Evolutionary conservation across 2,329 filamentous ascomycete genomes (phyloP).

Genomic region (Gnomoniopsis sp.): DNA sequence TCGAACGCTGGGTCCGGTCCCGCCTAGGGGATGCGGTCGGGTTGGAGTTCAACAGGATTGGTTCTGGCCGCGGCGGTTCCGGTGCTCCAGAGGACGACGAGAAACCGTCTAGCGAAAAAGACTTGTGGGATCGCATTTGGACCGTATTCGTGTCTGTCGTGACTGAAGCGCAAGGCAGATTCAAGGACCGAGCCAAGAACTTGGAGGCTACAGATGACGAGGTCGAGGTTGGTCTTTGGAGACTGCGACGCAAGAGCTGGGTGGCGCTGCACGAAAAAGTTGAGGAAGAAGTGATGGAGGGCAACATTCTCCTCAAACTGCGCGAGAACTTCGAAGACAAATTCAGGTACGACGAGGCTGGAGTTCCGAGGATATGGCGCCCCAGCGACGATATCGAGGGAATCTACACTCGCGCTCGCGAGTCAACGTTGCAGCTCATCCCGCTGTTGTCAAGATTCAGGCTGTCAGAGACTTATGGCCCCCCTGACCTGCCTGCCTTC

Average conservation of each 20-base stretch:
- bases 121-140: conserved; percentile 97
- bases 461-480: conserved; percentile 67
- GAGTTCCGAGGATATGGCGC: conserved; percentile 94
- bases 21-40: conserved; percentile 84
- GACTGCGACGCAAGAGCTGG: conserved; percentile 91
- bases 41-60: conserved; percentile 93
- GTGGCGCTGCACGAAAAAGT: conserved; percentile 83
- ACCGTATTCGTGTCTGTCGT: conserved; percentile 78
- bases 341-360: conserved; percentile 94
- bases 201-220: conserved; percentile 91
- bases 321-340: conserved; percentile 99
- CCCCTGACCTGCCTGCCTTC: conserved; percentile 81
- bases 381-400: conserved; percentile 97
- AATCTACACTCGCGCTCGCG: conserved; percentile 84
- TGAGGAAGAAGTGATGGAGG: conserved; percentile 97
- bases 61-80: conserved; percentile 78
- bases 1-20: conserved; percentile 91
- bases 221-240: conserved; percentile 89
- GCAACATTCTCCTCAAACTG: conserved; percentile 90
- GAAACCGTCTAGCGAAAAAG: conserved; percentile 71
- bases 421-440: conserved; percentile 87
- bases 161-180: conserved; percentile 78
- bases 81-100: conserved; percentile 77
- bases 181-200: conserved; percentile 83
- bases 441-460: conserved; percentile 84